Conservation (phyloP, 1,284 basidiomycete genomes). For the Boletus subluridellus region DNA sequence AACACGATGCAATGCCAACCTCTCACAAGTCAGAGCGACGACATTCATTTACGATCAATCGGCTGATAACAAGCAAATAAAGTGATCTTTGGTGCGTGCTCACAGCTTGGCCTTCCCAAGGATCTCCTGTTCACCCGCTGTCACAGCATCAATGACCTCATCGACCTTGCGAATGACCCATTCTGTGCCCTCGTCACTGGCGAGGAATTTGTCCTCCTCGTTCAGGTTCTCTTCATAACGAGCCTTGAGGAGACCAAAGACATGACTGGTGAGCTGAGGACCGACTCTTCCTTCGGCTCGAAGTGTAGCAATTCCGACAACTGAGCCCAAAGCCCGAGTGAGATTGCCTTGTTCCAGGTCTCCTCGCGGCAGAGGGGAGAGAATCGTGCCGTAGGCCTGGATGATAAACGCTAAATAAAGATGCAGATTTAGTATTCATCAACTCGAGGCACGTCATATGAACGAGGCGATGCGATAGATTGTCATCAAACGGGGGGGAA, state of each 20-base stretch:
- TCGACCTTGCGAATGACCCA: constrained; percentile 92
- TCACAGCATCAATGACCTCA: constrained; percentile 69
- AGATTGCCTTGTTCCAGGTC: constrained; percentile 75
- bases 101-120: constrained; percentile 58
- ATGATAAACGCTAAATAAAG: constrained; percentile 80
- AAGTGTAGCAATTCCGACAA: constrained; percentile 89
- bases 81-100: constrained; percentile 28
- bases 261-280: constrained; percentile 88
- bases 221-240: constrained; percentile 55
- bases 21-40: constrained; percentile 17
- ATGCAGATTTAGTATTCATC: constrained; percentile 29
- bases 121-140: constrained; percentile 44
- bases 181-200: constrained; percentile 84
- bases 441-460: constrained; percentile 35
- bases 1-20: constrained; percentile 33
- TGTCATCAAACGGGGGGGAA: constrained; percentile 23
- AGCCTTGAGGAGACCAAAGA: constrained; percentile 90
- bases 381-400: constrained; percentile 84
- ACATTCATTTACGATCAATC: constrained; percentile 30
- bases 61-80: constrained; percentile 31
- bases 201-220: constrained; percentile 82
- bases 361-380: constrained; percentile 69
- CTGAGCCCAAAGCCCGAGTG: constrained; percentile 81
- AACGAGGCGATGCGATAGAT: constrained; percentile 32
- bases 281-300: constrained; percentile 87